Evolutionary conservation across 2,329 filamentous ascomycete genomes (phyloP).

Genomic region (Aspergillus jensenii): DNA sequence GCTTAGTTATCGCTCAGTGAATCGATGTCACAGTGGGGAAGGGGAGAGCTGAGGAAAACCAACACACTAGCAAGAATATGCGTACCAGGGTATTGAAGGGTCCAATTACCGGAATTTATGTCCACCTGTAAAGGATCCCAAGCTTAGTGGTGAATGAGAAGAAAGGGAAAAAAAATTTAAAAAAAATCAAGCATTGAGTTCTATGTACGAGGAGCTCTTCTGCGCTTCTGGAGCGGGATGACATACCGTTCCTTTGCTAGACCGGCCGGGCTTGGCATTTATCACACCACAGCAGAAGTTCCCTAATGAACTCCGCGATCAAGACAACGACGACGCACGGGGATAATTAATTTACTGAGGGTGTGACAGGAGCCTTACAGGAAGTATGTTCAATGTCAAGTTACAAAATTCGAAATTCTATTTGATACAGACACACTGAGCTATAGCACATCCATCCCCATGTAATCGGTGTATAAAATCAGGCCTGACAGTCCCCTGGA

Average conservation of each 20-base stretch:
- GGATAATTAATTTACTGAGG: not conserved
- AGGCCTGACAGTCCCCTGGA: conserved; percentile 3
- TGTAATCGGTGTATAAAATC: conserved; percentile 16
- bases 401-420: conserved; percentile 20
- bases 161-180: not conserved
- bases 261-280: conserved; percentile 13
- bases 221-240: not conserved
- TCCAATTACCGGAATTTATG: not conserved
- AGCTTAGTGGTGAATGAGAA: not conserved
- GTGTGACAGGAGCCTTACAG: not conserved
- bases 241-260: conserved; percentile 3
- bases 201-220: not conserved
- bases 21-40: conserved; percentile 22
- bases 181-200: not conserved
- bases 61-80: not conserved
- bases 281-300: not conserved
- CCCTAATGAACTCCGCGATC: not conserved
- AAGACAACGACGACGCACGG: not conserved
- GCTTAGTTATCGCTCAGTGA: conserved; percentile 16
- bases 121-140: not conserved
- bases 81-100: not conserved
- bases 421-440: conserved; percentile 24
- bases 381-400: conserved; percentile 1
- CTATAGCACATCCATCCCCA: conserved; percentile 13
- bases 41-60: conserved; percentile 2